Percentiles rank a stretch among this genome's conserved stretches.
Conservation (phyloP, 352 stramenopile genomes). For the Pythium brachiatum region DNA sequence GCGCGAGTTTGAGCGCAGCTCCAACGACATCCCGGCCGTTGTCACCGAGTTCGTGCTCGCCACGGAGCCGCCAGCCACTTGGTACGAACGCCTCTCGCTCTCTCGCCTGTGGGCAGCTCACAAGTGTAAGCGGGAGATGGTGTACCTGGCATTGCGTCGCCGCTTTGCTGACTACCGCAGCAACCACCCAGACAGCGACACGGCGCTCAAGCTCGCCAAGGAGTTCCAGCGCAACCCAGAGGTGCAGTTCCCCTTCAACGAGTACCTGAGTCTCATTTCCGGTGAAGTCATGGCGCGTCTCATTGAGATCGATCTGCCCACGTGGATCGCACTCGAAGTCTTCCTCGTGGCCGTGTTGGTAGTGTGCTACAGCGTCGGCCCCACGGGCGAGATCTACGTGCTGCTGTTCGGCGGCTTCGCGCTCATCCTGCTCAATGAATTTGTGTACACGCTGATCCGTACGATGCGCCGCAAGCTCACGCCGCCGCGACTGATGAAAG, state of each 20-base stretch:
- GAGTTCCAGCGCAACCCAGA: conserved; percentile 62
- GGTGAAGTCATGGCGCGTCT: conserved; percentile 69
- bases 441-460: conserved; percentile 46
- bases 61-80: conserved; percentile 42
- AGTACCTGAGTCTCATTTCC: conserved; percentile 76
- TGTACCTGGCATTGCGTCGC: conserved; percentile 57
- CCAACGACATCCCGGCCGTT: conserved; percentile 46
- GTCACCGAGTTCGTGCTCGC: conserved; percentile 59
- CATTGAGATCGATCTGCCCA: conserved; percentile 70
- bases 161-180: conserved; percentile 72
- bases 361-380: conserved; percentile 41
- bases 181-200: conserved; percentile 57
- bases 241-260: conserved; percentile 67
- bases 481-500: conserved; percentile 46
- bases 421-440: conserved; percentile 49
- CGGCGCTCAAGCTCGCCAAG: conserved; percentile 40
- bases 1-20: conserved; percentile 66
- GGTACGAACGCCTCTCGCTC: conserved; percentile 36
- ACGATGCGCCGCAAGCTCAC: conserved; percentile 45
- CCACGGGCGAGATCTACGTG: conserved; percentile 41
- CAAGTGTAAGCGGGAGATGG: conserved; percentile 55
- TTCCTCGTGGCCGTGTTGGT: conserved; percentile 45
- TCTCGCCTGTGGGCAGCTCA: conserved; percentile 25
- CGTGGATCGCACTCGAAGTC: conserved; percentile 51
- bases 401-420: conserved; percentile 37